Evolutionary conservation across 1,284 basidiomycete genomes (phyloP), one percentile per base, ranked within the genome.

Genomic region (Ganoderma lingzhi): DNA sequence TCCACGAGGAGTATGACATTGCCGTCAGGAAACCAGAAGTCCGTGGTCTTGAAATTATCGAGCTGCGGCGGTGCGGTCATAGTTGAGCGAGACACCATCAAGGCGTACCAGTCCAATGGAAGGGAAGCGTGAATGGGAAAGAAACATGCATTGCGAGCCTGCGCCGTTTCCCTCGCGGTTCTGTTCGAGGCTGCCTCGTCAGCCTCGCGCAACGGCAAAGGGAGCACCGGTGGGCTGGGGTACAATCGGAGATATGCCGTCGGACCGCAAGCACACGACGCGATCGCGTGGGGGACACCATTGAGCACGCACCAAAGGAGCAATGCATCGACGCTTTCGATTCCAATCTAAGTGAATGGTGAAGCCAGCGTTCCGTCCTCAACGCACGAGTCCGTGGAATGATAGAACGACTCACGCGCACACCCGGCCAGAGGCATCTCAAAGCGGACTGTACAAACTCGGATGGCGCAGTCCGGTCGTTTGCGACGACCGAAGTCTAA

Each of bases 1-100:
- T 84, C 85, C 0, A 87, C 84, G 60, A 91, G 77, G 65, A 93
- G 84, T 63, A 93, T 80, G 48, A 92, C 81, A 74, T 92, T 93
- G 5, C 91, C 91, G 74, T 93, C 91, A 0, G 80, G 73, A 77
- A 93, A 93, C 90, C 90, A 93, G 74, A 92, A 85, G 70, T 91
- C 89, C 0, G 89, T 86, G 51, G 80, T 80, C 59, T 79, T 72
- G 74, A 84, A 70, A 35, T 69, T 69, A 42, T 61, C 61, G 6
- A 71, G 48, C 35, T 58, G 45, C 23, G 68, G 64, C 56, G 64
- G 44, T 17, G 63, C 41, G 64, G 64, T 14, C 55, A 48, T 53
- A 39, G 68, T 39, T 41, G 66, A 37, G 58, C 60, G 64, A 45
- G 44, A 58, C 70, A 65, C 65, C 68, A 61, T 62, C 35, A 58